Base-by-base conservation (phyloP, 1,284 basidiomycete species). In the Melampsora larici-populina region DNA sequence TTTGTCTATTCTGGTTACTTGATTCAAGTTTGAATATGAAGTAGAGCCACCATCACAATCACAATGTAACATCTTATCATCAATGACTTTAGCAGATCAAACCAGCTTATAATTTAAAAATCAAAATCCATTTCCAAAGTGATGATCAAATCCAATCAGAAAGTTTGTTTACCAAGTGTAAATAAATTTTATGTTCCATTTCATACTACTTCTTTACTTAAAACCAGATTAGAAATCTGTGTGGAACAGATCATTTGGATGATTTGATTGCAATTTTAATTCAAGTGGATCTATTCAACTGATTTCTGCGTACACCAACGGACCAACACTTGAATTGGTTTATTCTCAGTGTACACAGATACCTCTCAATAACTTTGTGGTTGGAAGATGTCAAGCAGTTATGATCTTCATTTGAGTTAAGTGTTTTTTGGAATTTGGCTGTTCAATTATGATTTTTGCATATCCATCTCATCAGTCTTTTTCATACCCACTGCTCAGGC, bases 151-250 rank as follows among this genome's bases (percentile, higher is more conserved):
- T 51, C n/a, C 15, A n/a, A 51, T 51, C 15, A 51, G 15, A 51
- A 51, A 51, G 15, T n/a, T 51, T 15, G n/a, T 51, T 51, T 51
- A 51, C 15, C 15, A 51, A 51, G 15, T 51, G 15, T 51, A 51
- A 51, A 51, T 15, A 51, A 51, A 13, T 51, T 51, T 51, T 51
- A 15, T n/a, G n/a, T 15, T 15, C 2, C 1, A 15, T 51, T 51
- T 51, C n/a, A 13, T 51, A n/a, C 15, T 51, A n/a, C 48, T 2
- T 51, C 15, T 51, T 51, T 51, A 15, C 15, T 51, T 51, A 51
- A 51, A 51, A n/a, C n/a, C n/a, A 51, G 48, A 51, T 51, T 13
- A n/a, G 48, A 51, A 51, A 51, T 51, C n/a, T 51, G 48, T 51
- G n/a, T 51, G n/a, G 48, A 15, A 1, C n/a, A 51, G 15, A 13